Evolutionary conservation across 441 rosid species (phyloP).

Genomic region (Gossypium aridum): DNA sequence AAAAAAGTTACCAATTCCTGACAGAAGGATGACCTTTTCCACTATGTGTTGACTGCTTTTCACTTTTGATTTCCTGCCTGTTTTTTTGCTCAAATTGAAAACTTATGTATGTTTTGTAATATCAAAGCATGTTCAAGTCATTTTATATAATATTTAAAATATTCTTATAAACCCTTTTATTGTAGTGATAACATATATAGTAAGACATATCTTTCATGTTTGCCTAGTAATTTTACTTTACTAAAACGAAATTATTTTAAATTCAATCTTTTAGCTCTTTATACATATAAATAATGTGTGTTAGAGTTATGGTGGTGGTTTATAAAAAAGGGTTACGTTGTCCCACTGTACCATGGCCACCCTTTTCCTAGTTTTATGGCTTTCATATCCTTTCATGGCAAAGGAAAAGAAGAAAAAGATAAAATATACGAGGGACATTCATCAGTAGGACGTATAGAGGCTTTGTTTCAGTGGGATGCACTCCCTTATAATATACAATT

Average conservation of each 20-base stretch:
- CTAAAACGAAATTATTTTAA: too few species aligned
- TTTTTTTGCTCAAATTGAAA: conserved; percentile 8
- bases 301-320: neutral
- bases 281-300: too few species aligned
- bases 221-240: too few species aligned
- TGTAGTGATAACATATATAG: too few species aligned
- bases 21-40: conserved; percentile 25
- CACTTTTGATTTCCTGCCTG: conserved; percentile 12
- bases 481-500: neutral
- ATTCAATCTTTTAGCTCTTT: too few species aligned
- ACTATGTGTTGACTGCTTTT: conserved; percentile 34
- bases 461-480: conserved; percentile 23
- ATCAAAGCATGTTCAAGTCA: too few species aligned
- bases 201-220: too few species aligned
- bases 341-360: neutral
- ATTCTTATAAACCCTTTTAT: too few species aligned
- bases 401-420: neutral
- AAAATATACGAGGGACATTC: neutral
- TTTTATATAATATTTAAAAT: too few species aligned
- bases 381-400: neutral
- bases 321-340: neutral
- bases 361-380: conserved; percentile 21
- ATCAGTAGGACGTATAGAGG: neutral
- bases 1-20: conserved; percentile 12
- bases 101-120: neutral